Percentiles rank a stretch among this genome's conserved stretches.
Evolutionary conservation across 1,284 basidiomycete species (phyloP).

Genomic region (Earliella scabrosa): DNA sequence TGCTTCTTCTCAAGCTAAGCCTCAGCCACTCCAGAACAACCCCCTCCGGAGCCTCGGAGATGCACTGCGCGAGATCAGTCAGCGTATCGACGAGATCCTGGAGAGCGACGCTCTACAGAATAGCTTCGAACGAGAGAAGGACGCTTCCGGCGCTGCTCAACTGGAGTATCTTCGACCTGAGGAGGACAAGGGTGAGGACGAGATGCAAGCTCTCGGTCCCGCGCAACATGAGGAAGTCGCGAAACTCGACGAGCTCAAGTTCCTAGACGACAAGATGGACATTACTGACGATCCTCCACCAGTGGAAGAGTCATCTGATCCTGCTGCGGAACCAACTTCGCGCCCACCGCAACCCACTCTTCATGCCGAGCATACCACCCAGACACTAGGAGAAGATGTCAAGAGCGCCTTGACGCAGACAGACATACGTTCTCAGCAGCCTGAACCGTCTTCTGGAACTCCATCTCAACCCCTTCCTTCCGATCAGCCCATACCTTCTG

Average conservation of each 20-base stretch:
- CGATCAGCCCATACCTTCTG: constrained; percentile 3
- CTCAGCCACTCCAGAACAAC: constrained; percentile 50
- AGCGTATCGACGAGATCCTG: constrained; percentile 86
- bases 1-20: constrained; percentile 41
- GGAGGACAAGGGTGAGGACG: constrained; percentile 59
- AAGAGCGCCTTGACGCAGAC: constrained; percentile 54
- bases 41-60: constrained; percentile 88
- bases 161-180: constrained; percentile 87
- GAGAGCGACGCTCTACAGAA: constrained; percentile 43
- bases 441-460: neutral
- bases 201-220: constrained; percentile 91
- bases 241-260: constrained; percentile 80
- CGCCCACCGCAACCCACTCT: constrained; percentile 20
- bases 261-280: constrained; percentile 65
- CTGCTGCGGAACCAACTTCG: constrained; percentile 29
- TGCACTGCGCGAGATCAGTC: constrained; percentile 82
- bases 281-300: constrained; percentile 33
- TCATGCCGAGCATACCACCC: constrained; percentile 38
- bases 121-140: constrained; percentile 32
- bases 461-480: constrained; percentile 12
- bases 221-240: constrained; percentile 85
- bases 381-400: constrained; percentile 39
- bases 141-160: constrained; percentile 51
- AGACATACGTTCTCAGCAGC: constrained; percentile 32
- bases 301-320: constrained; percentile 14